Evolutionary conservation across 2,329 filamentous ascomycete species (phyloP).

Genomic region (Fusarium sacchari): DNA sequence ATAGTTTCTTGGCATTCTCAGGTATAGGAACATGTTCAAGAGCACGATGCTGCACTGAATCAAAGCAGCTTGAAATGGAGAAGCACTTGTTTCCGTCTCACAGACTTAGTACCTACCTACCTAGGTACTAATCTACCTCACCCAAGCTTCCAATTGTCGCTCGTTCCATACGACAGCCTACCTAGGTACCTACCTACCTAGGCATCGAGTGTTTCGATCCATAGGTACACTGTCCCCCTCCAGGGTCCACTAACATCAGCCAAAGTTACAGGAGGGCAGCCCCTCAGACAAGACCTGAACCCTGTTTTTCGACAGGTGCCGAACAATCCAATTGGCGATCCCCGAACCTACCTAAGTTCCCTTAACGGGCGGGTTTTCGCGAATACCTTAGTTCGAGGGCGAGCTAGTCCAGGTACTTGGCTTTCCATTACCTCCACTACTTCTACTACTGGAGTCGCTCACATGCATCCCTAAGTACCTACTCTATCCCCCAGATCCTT

Average conservation of each 20-base stretch:
- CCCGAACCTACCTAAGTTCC: neutral
- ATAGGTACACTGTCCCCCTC: neutral
- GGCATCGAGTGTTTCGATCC: neutral
- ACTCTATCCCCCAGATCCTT: slow-evolving; percentile 13
- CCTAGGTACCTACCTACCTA: too few relatives aligned
- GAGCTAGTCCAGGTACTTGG: slow-evolving; percentile 10
- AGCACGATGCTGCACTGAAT: neutral
- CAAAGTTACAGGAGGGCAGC: slow-evolving; percentile 17
- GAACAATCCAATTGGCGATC: slow-evolving; percentile 26
- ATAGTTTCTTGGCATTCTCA: slow-evolving; percentile 24
- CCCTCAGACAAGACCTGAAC: slow-evolving; percentile 1
- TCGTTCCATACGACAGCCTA: neutral
- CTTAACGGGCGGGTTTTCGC: slow-evolving; percentile 10
- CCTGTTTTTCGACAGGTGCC: neutral
- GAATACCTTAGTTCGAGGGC: neutral
- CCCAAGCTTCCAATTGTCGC: neutral
- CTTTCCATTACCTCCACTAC: neutral
- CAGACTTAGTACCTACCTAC: neutral
- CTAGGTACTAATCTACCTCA: neutral
- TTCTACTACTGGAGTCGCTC: too few relatives aligned
- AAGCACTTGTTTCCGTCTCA: neutral
- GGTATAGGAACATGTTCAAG: neutral
- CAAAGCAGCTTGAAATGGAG: neutral
- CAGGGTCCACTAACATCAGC: neutral
- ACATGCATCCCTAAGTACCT: neutral